Evolutionary conservation across 2,329 filamentous ascomycete genomes (phyloP).

Genomic region (Rhynchosporium graminicola): DNA sequence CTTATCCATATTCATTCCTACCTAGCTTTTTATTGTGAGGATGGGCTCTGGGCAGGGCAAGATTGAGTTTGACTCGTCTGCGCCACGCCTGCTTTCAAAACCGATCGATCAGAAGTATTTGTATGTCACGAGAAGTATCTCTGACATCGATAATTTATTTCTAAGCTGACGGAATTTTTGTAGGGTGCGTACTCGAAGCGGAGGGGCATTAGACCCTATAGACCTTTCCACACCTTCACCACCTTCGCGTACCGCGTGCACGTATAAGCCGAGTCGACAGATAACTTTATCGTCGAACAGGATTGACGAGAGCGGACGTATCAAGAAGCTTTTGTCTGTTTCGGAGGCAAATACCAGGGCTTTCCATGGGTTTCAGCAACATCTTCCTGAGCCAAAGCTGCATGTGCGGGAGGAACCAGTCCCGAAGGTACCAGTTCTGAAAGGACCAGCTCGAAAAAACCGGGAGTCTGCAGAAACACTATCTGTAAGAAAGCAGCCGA

Average conservation of each 20-base stretch:
- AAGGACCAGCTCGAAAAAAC: too few species aligned
- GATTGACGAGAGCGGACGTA: not conserved
- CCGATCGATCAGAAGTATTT: not conserved
- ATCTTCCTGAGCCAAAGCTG: not conserved
- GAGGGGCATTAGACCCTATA: not conserved
- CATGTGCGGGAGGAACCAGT: not conserved
- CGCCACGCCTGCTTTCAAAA: not conserved
- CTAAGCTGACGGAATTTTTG: not conserved
- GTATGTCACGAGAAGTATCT: not conserved
- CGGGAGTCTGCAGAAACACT: too few species aligned
- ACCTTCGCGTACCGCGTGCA: not conserved
- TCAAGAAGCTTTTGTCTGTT: not conserved
- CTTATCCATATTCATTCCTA: not conserved
- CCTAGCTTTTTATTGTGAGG: not conserved
- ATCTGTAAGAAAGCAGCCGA: too few species aligned
- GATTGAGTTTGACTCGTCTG: not conserved
- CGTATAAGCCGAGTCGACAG: too few species aligned
- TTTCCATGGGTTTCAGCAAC: not conserved
- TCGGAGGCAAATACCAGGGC: not conserved
- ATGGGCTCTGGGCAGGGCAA: slow-evolving; percentile 1
- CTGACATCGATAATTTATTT: not conserved
- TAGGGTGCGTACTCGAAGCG: slow-evolving; percentile 3
- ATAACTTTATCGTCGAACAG: too few species aligned
- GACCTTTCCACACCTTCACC: not conserved
- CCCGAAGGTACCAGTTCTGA: too few species aligned